Conservation (phyloP, 495 filamentous ascomycete species). For the Penicillium longicatenatum region DNA sequence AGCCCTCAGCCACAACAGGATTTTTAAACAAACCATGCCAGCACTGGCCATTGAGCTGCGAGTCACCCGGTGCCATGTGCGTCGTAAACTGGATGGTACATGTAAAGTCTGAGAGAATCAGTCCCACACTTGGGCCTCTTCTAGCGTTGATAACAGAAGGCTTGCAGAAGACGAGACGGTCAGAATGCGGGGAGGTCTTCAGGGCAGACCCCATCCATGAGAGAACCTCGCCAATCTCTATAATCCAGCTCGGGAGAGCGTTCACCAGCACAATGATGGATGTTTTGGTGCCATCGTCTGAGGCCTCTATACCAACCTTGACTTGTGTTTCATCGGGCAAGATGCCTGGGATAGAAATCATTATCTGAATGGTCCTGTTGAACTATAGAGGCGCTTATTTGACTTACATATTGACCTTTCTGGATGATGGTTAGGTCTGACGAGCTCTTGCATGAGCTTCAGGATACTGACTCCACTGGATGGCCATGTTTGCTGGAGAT, state of each 20-base stretch:
- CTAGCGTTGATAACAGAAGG: not conserved
- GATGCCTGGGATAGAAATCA: not conserved
- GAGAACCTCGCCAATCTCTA: slow-evolving; percentile 7
- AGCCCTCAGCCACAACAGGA: not conserved
- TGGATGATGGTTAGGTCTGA: too few relatives aligned
- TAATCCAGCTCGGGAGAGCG: not conserved
- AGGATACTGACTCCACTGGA: not conserved
- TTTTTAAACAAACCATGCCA: not conserved
- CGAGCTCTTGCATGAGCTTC: not conserved
- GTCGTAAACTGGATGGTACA: not conserved
- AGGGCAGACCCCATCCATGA: slow-evolving; percentile 9
- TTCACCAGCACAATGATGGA: not conserved
- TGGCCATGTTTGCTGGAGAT: not conserved
- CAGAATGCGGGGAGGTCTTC: not conserved
- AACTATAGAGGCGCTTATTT: too few relatives aligned
- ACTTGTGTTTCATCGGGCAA: not conserved
- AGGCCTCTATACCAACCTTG: too few relatives aligned
- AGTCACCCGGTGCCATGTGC: not conserved
- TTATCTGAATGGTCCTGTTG: not conserved
- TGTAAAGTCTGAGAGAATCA: not conserved
- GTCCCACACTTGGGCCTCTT: not conserved
- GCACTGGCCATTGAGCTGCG: not conserved
- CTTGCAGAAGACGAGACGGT: not conserved
- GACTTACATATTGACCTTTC: too few relatives aligned
- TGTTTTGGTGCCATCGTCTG: not conserved